These are phyloP conservation scores for Aureobasidium leucospermi DNA, from an alignment of 2,329 filamentous ascomycete genomes.

Conservation along the genomic window DNA sequence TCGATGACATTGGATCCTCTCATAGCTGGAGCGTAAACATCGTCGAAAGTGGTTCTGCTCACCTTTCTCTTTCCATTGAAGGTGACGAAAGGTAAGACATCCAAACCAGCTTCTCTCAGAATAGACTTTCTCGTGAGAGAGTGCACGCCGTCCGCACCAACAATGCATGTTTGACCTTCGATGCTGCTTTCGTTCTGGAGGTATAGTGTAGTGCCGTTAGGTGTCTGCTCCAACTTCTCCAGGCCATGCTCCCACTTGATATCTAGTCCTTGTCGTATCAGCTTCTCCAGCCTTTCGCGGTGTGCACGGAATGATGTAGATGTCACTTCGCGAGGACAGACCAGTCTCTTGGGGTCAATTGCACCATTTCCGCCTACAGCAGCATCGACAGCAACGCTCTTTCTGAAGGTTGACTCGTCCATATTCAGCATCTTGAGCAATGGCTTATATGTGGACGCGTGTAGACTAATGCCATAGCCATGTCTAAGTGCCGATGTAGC, in stretches of 20 bases:
- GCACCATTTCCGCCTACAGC: conserved; percentile 22
- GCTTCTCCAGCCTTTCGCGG: conserved; percentile 28
- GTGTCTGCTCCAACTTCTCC: conserved; percentile 12
- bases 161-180: conserved; percentile 19
- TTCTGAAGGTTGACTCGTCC: conserved; percentile 26
- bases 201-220: conserved; percentile 1
- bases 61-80: conserved; percentile 29
- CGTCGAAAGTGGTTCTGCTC: conserved; percentile 14
- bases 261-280: conserved; percentile 31
- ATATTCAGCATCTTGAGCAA: conserved; percentile 28
- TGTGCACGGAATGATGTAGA: conserved; percentile 29
- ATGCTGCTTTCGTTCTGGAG: conserved; percentile 15
- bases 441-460: conserved; percentile 26
- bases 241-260: conserved; percentile 29
- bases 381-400: conserved; percentile 27
- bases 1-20: conserved; percentile 23
- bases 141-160: conserved; percentile 34
- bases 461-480: conserved; percentile 35
- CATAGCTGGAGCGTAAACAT: conserved; percentile 17
- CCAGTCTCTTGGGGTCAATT: conserved; percentile 13
- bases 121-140: conserved; percentile 27
- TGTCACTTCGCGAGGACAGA: not conserved
- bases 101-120: conserved; percentile 21
- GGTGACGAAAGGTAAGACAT: conserved; percentile 31
- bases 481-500: conserved; percentile 23